phyloP scores from a whole-genome alignment of 148 eudicot species.

The Linanthus parryae region DNA sequence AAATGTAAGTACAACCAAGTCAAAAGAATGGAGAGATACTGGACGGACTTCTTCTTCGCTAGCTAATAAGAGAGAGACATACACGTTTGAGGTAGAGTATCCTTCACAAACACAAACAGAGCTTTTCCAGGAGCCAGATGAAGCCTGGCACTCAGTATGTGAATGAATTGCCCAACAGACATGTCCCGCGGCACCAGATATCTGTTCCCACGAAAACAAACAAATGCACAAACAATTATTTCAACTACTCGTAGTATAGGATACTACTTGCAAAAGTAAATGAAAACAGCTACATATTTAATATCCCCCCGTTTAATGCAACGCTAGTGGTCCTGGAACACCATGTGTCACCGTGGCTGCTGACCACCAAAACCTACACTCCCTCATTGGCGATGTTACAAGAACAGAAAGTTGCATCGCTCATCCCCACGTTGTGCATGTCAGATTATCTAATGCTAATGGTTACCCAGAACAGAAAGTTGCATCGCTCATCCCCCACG shows the following conservation, averaged over 20 bases:
- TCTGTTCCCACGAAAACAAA: conserved; percentile 26
- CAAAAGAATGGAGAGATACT: not conserved
- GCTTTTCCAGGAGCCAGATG: conserved; percentile 84
- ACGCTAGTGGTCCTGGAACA: too few species aligned
- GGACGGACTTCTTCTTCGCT: too few species aligned
- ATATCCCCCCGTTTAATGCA: too few species aligned
- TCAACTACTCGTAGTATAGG: not conserved
- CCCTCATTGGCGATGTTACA: too few species aligned
- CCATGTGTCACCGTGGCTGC: too few species aligned
- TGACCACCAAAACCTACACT: too few species aligned
- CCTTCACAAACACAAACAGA: conserved; percentile 74
- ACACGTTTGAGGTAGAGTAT: conserved; percentile 86
- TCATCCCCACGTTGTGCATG: too few species aligned
- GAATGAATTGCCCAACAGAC: conserved; percentile 85
- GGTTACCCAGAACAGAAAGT: too few species aligned
- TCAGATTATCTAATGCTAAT: too few species aligned
- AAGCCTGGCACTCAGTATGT: conserved; percentile 71
- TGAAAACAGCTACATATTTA: too few species aligned
- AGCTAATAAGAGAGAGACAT: conserved; percentile 1
- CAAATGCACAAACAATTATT: not conserved
- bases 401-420: too few species aligned
- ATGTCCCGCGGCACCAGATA: conserved; percentile 84
- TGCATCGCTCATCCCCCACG: too few species aligned
- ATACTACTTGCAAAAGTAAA: not conserved
- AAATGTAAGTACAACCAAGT: not conserved